A percentile compares a stretch with the other conserved stretches of the same genome.
These are phyloP conservation scores for Thraustotheca clavata DNA, from an alignment of 352 stramenopile genomes.

Conservation along the genomic window DNA sequence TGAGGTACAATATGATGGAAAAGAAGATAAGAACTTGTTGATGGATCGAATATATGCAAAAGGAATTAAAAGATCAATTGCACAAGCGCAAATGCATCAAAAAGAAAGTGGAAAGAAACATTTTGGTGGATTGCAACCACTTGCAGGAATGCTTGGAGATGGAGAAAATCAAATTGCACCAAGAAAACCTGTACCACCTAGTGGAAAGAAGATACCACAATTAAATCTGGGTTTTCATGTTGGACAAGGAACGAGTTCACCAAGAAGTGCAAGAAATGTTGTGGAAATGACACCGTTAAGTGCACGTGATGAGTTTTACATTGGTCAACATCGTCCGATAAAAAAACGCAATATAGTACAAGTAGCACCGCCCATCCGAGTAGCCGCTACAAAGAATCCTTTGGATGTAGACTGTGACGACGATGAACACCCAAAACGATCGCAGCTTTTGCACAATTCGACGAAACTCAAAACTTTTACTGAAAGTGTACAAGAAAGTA, in stretches of 20 bases:
- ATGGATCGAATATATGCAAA: conserved; percentile 44
- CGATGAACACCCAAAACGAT: conserved; percentile 23
- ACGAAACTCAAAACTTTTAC: conserved; percentile 52
- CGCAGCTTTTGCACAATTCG: conserved; percentile 38
- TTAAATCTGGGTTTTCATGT: conserved; percentile 25
- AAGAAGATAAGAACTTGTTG: conserved; percentile 19
- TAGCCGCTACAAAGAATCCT: no score
- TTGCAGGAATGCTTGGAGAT: no score
- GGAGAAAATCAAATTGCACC: no score
- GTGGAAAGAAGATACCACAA: conserved; percentile 28
- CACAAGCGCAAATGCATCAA: conserved; percentile 41
- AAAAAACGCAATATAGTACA: neutral
- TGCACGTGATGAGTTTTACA: conserved; percentile 13
- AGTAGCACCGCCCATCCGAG: no score
- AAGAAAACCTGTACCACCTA: conserved; percentile 25
- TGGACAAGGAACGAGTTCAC: no score
- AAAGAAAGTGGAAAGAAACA: no score
- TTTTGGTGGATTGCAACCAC: no score
- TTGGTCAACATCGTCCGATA: neutral
- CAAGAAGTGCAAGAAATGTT: no score
- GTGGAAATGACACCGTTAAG: neutral
- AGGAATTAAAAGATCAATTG: conserved; percentile 46
- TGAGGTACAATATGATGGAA: conserved; percentile 10
- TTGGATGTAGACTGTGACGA: neutral
- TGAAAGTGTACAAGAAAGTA: conserved; percentile 37